phyloP scores from a whole-genome alignment of 1,139 yeast genomes.

The Taphrina confusa region DNA sequence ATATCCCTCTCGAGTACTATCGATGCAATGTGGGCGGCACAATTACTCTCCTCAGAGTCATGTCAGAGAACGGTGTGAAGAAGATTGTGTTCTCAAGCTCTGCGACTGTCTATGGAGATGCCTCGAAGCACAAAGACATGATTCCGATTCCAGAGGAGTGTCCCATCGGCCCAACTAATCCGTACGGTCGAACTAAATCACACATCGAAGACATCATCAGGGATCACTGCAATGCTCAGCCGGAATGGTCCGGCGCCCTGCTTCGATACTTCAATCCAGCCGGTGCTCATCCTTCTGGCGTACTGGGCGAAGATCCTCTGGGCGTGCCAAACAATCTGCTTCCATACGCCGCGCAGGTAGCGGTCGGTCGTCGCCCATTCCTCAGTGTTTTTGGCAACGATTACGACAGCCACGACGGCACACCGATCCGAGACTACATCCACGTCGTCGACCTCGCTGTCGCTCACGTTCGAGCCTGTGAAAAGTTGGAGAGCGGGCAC shows the following conservation, averaged over 20 bases:
- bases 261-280: conserved; percentile 79
- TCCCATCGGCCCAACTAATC: conserved; percentile 74
- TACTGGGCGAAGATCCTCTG: conserved; percentile 76
- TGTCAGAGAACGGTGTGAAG: conserved; percentile 53
- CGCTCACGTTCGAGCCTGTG: conserved; percentile 74
- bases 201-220: conserved; percentile 64
- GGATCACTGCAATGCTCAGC: conserved; percentile 57
- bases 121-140: conserved; percentile 69
- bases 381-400: conserved; percentile 65
- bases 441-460: conserved; percentile 81
- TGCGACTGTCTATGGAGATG: conserved; percentile 85
- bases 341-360: conserved; percentile 77
- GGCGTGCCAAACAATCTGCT: conserved; percentile 76
- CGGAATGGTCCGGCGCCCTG: conserved; percentile 63
- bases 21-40: conserved; percentile 72
- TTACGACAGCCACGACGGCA: conserved; percentile 69
- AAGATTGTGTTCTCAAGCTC: conserved; percentile 75
- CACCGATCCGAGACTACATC: conserved; percentile 79
- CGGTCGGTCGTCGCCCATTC: conserved; percentile 69
- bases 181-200: conserved; percentile 73
- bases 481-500: conserved; percentile 53
- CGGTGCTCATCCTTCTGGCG: conserved; percentile 82
- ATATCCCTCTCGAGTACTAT: conserved; percentile 70
- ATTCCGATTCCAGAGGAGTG: conserved; percentile 80
- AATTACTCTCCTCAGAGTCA: conserved; percentile 58